Evolutionary conservation across 352 stramenopile species (phyloP).

Genomic region (Aphanomyces cochlioides): DNA sequence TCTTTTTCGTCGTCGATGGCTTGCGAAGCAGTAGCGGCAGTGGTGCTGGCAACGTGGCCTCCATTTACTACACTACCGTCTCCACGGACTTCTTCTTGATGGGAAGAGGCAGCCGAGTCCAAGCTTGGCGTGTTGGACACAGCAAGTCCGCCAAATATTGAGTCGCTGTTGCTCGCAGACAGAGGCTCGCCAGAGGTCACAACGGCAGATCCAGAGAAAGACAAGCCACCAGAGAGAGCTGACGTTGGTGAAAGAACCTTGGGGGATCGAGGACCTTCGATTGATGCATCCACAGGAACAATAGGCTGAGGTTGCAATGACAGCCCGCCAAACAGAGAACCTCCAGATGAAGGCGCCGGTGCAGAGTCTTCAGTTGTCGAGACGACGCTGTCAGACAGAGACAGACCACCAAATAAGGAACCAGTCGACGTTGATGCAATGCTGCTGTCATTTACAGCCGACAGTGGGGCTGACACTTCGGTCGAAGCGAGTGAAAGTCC

Average conservation of each 20-base stretch:
- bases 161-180: neutral
- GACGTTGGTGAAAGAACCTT: conserved; percentile 26
- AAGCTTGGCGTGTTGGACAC: no score
- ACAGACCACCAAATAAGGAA: conserved; percentile 30
- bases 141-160: conserved; percentile 1
- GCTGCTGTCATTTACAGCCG: neutral
- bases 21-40: no score
- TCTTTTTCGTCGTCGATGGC: no score
- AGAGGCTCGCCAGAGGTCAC: no score
- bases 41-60: no score
- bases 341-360: neutral
- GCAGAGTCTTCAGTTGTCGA: neutral
- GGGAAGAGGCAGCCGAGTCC: no score
- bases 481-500: neutral
- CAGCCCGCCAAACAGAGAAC: conserved; percentile 30
- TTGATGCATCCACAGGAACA: conserved; percentile 27
- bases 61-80: no score
- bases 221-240: conserved; percentile 18
- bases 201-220: neutral
- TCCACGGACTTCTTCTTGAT: no score
- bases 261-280: conserved; percentile 32
- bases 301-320: conserved; percentile 8
- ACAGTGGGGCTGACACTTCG: neutral
- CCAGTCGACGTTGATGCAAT: neutral
- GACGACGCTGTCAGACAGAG: conserved; percentile 6